Percentiles rank a stretch among this genome's conserved stretches.
phyloP scores from a whole-genome alignment of 352 stramenopile genomes.

The Plasmopara viticola region DNA sequence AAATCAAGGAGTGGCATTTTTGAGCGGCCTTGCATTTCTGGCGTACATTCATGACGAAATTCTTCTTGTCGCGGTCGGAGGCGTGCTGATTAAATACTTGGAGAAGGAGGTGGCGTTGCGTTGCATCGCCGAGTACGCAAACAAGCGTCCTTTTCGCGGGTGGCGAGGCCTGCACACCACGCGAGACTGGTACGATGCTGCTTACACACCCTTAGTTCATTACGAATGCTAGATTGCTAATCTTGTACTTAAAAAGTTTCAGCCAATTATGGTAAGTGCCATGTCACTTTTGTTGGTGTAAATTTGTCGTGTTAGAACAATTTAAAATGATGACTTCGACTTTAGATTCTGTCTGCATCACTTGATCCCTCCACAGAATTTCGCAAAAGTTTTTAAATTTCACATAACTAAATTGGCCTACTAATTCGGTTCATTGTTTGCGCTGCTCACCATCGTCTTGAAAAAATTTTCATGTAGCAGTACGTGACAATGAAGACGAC shows the following conservation, averaged over 20 bases:
- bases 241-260: neutral
- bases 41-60: slow-evolving; percentile 69
- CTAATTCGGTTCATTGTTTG: neutral
- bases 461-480: slow-evolving; percentile 80
- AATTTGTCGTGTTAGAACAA: no score
- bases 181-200: slow-evolving; percentile 82
- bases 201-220: slow-evolving; percentile 74
- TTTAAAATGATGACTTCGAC: no score
- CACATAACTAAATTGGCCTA: no score
- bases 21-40: slow-evolving; percentile 48
- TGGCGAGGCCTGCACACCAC: slow-evolving; percentile 80
- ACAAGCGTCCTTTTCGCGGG: slow-evolving; percentile 52
- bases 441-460: slow-evolving; percentile 30
- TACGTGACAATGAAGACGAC: slow-evolving; percentile 65
- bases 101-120: slow-evolving; percentile 61
- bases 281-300: no score
- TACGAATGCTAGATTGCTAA: slow-evolving; percentile 38
- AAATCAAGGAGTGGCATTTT: slow-evolving; percentile 61
- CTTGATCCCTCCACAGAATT: no score
- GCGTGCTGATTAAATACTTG: slow-evolving; percentile 60
- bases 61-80: slow-evolving; percentile 42
- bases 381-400: no score
- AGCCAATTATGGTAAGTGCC: no score
- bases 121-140: slow-evolving; percentile 75
- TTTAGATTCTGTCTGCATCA: no score